These are phyloP conservation scores for Candida germanica DNA, from an alignment of 805 yeast genomes.

Conservation along the genomic window DNA sequence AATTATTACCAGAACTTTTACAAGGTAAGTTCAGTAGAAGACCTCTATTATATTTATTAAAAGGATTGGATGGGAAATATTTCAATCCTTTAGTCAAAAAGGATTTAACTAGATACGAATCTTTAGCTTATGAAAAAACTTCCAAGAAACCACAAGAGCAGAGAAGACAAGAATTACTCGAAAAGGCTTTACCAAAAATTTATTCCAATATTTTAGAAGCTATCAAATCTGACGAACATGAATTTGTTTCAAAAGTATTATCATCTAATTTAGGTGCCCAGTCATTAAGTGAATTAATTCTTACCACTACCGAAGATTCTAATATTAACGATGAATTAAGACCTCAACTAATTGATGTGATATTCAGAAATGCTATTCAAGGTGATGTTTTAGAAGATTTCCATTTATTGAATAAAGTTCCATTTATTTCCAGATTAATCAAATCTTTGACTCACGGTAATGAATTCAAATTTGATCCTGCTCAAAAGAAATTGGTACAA, in stretches of 20 bases:
- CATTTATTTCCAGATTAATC: constrained; percentile 71
- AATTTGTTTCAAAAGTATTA: constrained; percentile 50
- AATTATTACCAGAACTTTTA: constrained; percentile 51
- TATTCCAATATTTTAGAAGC: constrained; percentile 47
- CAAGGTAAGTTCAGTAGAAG: constrained; percentile 79
- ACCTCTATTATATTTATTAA: constrained; percentile 77
- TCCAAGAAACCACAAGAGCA: constrained; percentile 81
- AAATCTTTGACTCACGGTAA: constrained; percentile 82
- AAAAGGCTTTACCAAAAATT: constrained; percentile 63
- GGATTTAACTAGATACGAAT: constrained; percentile 58
- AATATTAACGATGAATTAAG: constrained; percentile 39
- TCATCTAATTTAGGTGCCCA: constrained; percentile 80
- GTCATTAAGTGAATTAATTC: constrained; percentile 70
- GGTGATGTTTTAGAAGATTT: constrained; percentile 66
- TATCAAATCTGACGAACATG: constrained; percentile 22
- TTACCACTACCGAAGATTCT: constrained; percentile 36
- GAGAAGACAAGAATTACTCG: constrained; percentile 68
- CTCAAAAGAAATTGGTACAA: constrained; percentile 45
- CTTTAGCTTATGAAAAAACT: constrained; percentile 54
- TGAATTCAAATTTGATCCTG: constrained; percentile 65
- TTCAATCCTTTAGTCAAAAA: constrained; percentile 68
- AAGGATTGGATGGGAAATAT: constrained; percentile 77
- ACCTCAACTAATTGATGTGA: constrained; percentile 50
- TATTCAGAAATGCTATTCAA: constrained; percentile 53
- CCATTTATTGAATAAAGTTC: constrained; percentile 63